Evolutionary conservation across 164 flowering plant species (phyloP), one percentile per base, ranked within the genome.

Genomic region (Liquidambar formosana): DNA sequence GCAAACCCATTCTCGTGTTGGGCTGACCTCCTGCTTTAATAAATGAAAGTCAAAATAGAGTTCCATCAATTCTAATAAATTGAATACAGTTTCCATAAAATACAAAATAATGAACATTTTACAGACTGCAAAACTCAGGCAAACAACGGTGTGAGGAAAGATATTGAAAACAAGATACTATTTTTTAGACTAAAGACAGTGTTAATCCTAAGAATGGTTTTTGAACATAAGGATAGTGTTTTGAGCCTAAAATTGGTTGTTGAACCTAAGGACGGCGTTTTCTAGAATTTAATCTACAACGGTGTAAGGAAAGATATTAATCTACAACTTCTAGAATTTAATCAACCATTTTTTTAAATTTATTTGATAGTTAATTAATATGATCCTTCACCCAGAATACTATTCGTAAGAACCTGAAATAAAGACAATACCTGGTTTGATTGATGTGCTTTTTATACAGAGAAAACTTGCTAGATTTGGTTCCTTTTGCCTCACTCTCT

Each of bases 1-100:
- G 68, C 61, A 41, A 63, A 60, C 58, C 59, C 75, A 67, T 72
- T 82, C 38, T 73, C 79, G 46, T 68, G 54, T 65, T 75, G 78
- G 59, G 61, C 61, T 49, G 65, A 70, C 58, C 58, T 65, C 78
- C 88, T 87, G 78, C 63, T 77, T 66, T 46, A 46, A 52, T 38
- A 65, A 21, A 33, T 25, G 16, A 38, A 71, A 59, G 19, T 26
- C 18, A 46, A 23, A 16, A 47, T 28, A 23, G 13, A 25, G 9
- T 23, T 13, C 16, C 56, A n/a, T 15, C 16, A 1, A 49, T 15
- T 5, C 53, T 49, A 49, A 49, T n/a, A 12, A 49, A 33, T 18
- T 49, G 19, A n/a, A 49, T 10, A 15, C 6, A 49, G 5, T 49
- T 49, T 49, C 6, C 6, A 4, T 12, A 49, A 18, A 49, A n/a